Conservation (phyloP, 805 yeast genomes). For the Lipomyces yamadae region DNA sequence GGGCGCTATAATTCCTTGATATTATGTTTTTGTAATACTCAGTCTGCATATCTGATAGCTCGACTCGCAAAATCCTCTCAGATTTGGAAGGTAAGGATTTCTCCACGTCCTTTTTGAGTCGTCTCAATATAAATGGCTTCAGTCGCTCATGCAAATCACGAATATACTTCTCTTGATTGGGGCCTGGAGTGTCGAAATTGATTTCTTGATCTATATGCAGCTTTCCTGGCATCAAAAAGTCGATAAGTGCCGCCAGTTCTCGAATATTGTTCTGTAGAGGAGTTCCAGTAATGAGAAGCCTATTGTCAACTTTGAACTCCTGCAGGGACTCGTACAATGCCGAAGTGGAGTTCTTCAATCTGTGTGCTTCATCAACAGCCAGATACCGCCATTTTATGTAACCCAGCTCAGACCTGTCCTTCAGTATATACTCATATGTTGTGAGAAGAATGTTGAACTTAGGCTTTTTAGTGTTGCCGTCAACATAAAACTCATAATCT, state of each 20-base stretch:
- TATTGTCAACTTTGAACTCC: slow-evolving; percentile 80
- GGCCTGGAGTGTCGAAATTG: slow-evolving; percentile 88
- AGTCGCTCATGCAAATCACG: slow-evolving; percentile 80
- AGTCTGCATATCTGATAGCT: slow-evolving; percentile 91
- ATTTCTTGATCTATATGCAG: slow-evolving; percentile 90
- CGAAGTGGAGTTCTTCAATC: slow-evolving; percentile 91
- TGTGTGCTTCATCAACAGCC: slow-evolving; percentile 98
- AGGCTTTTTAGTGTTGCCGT: slow-evolving; percentile 64
- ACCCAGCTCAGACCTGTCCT: slow-evolving; percentile 82
- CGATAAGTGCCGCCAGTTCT: slow-evolving; percentile 92
- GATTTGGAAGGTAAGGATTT: slow-evolving; percentile 95
- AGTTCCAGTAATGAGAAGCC: slow-evolving; percentile 94
- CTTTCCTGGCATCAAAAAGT: slow-evolving; percentile 95
- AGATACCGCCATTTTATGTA: slow-evolving; percentile 89
- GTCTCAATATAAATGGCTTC: slow-evolving; percentile 89
- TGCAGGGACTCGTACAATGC: slow-evolving; percentile 87
- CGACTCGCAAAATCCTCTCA: slow-evolving; percentile 93
- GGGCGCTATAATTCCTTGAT: slow-evolving; percentile 88
- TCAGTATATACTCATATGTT: slow-evolving; percentile 93
- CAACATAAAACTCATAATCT: slow-evolving; percentile 77
- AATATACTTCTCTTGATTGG: slow-evolving; percentile 85
- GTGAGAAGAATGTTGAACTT: slow-evolving; percentile 92
- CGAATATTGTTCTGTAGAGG: slow-evolving; percentile 95
- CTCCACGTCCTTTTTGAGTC: slow-evolving; percentile 96
- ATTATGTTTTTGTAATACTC: slow-evolving; percentile 92